Evolutionary conservation across 352 stramenopile genomes (phyloP).

Genomic region (Nothophytophthora sp.): DNA sequence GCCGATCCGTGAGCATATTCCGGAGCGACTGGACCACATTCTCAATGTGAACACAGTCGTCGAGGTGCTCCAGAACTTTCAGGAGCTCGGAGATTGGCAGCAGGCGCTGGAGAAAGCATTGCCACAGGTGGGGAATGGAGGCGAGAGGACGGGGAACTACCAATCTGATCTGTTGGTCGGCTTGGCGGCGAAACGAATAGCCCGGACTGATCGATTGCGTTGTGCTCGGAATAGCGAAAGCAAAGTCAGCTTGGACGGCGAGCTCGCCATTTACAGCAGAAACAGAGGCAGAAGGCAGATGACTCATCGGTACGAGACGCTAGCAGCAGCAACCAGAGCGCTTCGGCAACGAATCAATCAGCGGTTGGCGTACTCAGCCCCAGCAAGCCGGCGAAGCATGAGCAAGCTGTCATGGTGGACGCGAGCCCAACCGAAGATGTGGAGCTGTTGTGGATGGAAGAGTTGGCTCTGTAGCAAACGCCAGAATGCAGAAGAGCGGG

Average conservation of each 20-base stretch:
- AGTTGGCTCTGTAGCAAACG: conserved; percentile 20
- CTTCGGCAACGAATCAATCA: background rate
- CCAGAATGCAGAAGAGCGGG: no score
- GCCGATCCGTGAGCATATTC: conserved; percentile 75
- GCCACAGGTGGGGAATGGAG: conserved; percentile 47
- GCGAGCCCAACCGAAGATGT: no score
- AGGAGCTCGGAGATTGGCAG: conserved; percentile 49
- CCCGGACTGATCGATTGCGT: no score
- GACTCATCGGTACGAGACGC: background rate
- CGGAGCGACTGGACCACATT: conserved; percentile 72
- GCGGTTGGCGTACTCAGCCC: background rate
- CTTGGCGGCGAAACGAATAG: no score
- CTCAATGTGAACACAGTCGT: conserved; percentile 83
- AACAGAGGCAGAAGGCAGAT: background rate
- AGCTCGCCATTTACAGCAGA: conserved; percentile 28
- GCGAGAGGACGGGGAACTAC: no score
- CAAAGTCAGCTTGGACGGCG: conserved; percentile 38
- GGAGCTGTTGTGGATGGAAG: conserved; percentile 12
- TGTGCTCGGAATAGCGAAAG: conserved; percentile 39
- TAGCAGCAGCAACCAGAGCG: conserved; percentile 12
- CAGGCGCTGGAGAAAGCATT: conserved; percentile 44
- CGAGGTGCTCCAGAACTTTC: conserved; percentile 67
- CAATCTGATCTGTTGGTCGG: no score
- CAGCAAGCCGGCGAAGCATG: conserved; percentile 1
- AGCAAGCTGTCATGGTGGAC: no score